Base-by-base conservation (phyloP, 768 basidiomycete genomes). In the Podaxis sp. region DNA sequence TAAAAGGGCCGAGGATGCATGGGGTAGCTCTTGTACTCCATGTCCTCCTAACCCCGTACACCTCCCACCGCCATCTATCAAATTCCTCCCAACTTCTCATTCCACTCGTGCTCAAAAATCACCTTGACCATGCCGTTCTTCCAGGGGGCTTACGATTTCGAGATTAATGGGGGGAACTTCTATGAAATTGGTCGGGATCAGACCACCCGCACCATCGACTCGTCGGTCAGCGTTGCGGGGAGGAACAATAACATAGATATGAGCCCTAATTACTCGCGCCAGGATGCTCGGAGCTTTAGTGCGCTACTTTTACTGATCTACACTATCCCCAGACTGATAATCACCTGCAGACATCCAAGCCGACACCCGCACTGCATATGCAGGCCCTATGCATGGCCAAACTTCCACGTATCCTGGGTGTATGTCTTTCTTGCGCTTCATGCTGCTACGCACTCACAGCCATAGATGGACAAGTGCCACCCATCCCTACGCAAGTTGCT, bases 121-220 rank as follows among this genome's bases (percentile, higher is more conserved):
- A 24, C 15, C n/a, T 9, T 33, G 22, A 39, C 30, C 53, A 61
- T 63, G 61, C 33, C 44, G 1, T 63, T 63, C 54, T 63, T 63
- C 26, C 7, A 63, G 22, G 33, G 24, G 13, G 61, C 61, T 15
- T 56, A 49, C 8, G 48, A 63, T 39, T 63, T 63, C 24, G 61
- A 63, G 22, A 39, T 63, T 11, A 40, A 40, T 6, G 61, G 61
- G 9, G 61, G 61, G 9, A 24, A 38, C 4, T 63, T 63, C 46
- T 51, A 56, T 28, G 61, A 63, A 19, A 57, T 63, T 24, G 36
- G 46, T 7, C 36, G 54, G 15, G 26, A 51, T 51, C 61, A 57
- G n/a, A 57, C 17, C 5, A 46, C 49, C 8, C 26, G 30, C 24
- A 57, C 12, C 8, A 56, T 24, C 7, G 46, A 63, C 24, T 17